Evolutionary conservation across 1,284 basidiomycete species (phyloP).

Genomic region (Crepidotus sp.): DNA sequence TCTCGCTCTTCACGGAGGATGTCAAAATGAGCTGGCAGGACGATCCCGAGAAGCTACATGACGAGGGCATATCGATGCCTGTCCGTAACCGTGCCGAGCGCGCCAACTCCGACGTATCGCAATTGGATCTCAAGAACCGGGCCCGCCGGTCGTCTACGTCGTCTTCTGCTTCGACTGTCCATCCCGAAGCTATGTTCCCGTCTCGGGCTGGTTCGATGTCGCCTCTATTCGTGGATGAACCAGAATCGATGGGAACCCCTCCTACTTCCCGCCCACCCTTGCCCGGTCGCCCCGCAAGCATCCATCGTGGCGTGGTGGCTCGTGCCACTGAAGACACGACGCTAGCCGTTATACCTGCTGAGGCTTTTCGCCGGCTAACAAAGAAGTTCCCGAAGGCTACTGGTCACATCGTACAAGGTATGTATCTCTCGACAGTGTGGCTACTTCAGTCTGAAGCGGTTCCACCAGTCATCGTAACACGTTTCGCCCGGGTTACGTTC

Average conservation of each 20-base stretch:
- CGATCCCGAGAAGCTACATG: slow-evolving; percentile 28
- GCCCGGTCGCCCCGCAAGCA: slow-evolving; percentile 23
- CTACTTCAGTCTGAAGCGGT: not conserved
- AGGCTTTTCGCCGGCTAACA: slow-evolving; percentile 88
- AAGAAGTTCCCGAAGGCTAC: slow-evolving; percentile 96
- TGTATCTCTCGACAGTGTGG: slow-evolving; percentile 4
- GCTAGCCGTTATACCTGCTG: slow-evolving; percentile 96
- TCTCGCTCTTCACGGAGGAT: slow-evolving; percentile 94
- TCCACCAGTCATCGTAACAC: slow-evolving; percentile 79
- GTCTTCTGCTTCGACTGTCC: slow-evolving; percentile 59
- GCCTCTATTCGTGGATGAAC: slow-evolving; percentile 24
- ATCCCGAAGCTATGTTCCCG: slow-evolving; percentile 32
- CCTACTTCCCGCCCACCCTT: slow-evolving; percentile 21
- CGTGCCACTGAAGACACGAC: slow-evolving; percentile 92
- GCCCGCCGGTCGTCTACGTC: slow-evolving; percentile 44
- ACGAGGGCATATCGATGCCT: slow-evolving; percentile 18
- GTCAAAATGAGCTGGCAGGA: slow-evolving; percentile 89
- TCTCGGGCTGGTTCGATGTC: slow-evolving; percentile 24
- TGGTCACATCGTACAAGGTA: slow-evolving; percentile 93
- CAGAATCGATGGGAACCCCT: slow-evolving; percentile 9
- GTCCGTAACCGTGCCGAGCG: slow-evolving; percentile 20
- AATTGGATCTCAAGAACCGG: slow-evolving; percentile 42
- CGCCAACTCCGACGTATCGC: slow-evolving; percentile 54
- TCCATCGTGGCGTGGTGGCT: slow-evolving; percentile 67
- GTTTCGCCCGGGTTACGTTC: slow-evolving; percentile 96